Evolutionary conservation across 768 basidiomycete genomes (phyloP), one percentile per base, ranked within the genome.

Genomic region (Phylloporus sp.): DNA sequence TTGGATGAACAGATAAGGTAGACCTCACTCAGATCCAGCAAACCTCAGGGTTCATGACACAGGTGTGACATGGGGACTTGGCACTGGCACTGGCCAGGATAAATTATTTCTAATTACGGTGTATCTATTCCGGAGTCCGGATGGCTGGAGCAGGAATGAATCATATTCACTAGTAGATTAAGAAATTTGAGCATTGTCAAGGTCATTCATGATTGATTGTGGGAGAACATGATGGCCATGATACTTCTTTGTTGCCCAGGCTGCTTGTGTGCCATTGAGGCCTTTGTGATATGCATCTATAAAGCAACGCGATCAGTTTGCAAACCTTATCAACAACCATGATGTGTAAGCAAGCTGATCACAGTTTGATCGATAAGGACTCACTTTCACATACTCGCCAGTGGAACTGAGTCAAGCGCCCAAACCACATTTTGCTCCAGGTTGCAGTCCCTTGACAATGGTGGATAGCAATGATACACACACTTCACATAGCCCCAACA

Each of bases 401-500:
- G 27, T 9, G 39, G 47, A 24, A 49, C 28, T 10, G 47, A 31
- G 18, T 39, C 38, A 4, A 49, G 28, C 9, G 28, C 47, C 39
- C 26, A 28, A 29, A 29, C 16, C 26, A 49, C 27, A 18, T 49
- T 49, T 24, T n/a, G 36, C 38, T 49, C 47, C 38, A 49, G 11
- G 16, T 41, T 12, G 6, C 11, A 20, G 20, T 42, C 40, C 24
- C 22, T 49, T 39, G 59, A 34, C 51, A 31, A 42, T 8, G 32
- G 31, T 23, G 48, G 48, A 43, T 49, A 49, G 40, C 29, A 31
- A 46, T 60, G 56, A 52, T 67, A 70, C 4, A 56, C 26, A 6
- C 55, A 49, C 47, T 70, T 70, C 31, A 59, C 59, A 45, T 55
- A 54, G 1, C 67, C 68, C 67, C 67, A 70, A 36, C 60, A 66